phyloP scores from a whole-genome alignment of 192 early-diverging fungal genomes.

The Coemansia sp. region DNA sequence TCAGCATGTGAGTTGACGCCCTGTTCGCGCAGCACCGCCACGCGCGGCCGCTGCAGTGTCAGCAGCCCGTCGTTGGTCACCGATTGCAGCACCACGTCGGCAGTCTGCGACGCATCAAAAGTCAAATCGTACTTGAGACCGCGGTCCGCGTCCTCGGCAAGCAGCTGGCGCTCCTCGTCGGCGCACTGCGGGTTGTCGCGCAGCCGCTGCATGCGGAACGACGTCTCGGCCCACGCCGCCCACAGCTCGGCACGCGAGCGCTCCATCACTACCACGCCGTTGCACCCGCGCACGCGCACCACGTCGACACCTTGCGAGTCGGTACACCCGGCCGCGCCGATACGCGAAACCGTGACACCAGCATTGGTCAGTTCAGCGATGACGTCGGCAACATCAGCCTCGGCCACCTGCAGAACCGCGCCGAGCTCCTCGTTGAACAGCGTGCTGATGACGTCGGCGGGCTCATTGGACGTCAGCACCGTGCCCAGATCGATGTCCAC shows the following conservation, averaged over 20 bases:
- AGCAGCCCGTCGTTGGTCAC: neutral
- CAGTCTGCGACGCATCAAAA: slow-evolving; percentile 64
- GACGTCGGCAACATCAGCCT: slow-evolving; percentile 55
- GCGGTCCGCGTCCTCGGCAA: slow-evolving; percentile 71
- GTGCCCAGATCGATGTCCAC: slow-evolving; percentile 65
- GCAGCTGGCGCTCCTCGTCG: slow-evolving; percentile 73
- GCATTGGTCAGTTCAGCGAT: slow-evolving; percentile 45
- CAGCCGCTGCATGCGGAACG: slow-evolving; percentile 83
- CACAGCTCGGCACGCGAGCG: slow-evolving; percentile 68
- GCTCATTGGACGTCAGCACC: slow-evolving; percentile 17
- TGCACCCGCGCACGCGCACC: slow-evolving; percentile 54
- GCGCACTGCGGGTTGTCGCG: slow-evolving; percentile 91
- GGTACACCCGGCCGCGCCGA: slow-evolving; percentile 49
- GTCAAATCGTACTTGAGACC: slow-evolving; percentile 80
- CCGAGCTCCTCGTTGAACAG: slow-evolving; percentile 98
- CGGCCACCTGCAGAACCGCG: slow-evolving; percentile 87
- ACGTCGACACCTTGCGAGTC: slow-evolving; percentile 43
- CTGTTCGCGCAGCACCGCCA: slow-evolving; percentile 96
- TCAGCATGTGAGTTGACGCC: slow-evolving; percentile 96
- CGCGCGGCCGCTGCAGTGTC: slow-evolving; percentile 62
- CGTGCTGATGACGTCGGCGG: slow-evolving; percentile 56
- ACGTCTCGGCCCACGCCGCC: slow-evolving; percentile 87
- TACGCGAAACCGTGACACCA: slow-evolving; percentile 61
- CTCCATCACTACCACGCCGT: slow-evolving; percentile 56
- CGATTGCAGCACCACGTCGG: slow-evolving; percentile 19